These are phyloP conservation scores for Claviceps citrina DNA, from an alignment of 2,329 filamentous ascomycete genomes.

Conservation along the genomic window DNA sequence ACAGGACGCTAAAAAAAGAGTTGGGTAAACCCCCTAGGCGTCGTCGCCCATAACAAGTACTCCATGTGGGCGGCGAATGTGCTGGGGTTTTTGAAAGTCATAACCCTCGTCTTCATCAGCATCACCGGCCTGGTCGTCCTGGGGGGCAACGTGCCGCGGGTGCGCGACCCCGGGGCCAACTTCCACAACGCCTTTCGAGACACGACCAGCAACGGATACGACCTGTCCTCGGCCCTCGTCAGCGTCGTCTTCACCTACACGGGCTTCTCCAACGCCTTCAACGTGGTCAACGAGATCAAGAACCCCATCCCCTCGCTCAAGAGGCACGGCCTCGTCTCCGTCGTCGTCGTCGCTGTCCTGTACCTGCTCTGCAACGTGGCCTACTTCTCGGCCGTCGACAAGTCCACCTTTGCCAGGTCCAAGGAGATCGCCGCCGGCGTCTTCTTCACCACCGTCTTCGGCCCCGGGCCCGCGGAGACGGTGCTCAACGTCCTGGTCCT, in stretches of 20 bases:
- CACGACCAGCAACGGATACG: slow-evolving; percentile 21
- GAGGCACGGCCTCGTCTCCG: slow-evolving; percentile 30
- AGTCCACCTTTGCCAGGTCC: not conserved
- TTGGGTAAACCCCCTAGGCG: slow-evolving; percentile 10
- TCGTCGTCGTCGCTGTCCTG: slow-evolving; percentile 35
- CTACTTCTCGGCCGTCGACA: slow-evolving; percentile 37
- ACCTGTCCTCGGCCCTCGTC: slow-evolving; percentile 32
- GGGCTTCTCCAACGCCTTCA: slow-evolving; percentile 45
- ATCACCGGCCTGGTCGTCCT: slow-evolving; percentile 49
- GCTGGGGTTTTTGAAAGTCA: slow-evolving; percentile 43
- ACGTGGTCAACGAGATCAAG: slow-evolving; percentile 39
- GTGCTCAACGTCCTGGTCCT: slow-evolving; percentile 43
- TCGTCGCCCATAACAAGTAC: slow-evolving; percentile 39
- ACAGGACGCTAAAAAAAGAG: not conserved
- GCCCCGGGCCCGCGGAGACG: slow-evolving; percentile 28
- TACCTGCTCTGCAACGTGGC: slow-evolving; percentile 46
- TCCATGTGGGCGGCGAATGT: slow-evolving; percentile 40
- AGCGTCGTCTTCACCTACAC: slow-evolving; percentile 44
- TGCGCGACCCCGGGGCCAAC: slow-evolving; percentile 20
- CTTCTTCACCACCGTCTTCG: slow-evolving; percentile 45
- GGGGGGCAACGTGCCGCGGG: slow-evolving; percentile 17
- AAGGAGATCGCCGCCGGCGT: slow-evolving; percentile 39
- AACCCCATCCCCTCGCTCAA: slow-evolving; percentile 36
- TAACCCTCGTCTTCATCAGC: slow-evolving; percentile 46
- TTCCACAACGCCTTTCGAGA: slow-evolving; percentile 22